Percentiles rank a stretch among this genome's conserved stretches.
These are phyloP conservation scores for Aspergillus viridinutans DNA, from an alignment of 2,329 filamentous ascomycete species.

Conservation along the genomic window DNA sequence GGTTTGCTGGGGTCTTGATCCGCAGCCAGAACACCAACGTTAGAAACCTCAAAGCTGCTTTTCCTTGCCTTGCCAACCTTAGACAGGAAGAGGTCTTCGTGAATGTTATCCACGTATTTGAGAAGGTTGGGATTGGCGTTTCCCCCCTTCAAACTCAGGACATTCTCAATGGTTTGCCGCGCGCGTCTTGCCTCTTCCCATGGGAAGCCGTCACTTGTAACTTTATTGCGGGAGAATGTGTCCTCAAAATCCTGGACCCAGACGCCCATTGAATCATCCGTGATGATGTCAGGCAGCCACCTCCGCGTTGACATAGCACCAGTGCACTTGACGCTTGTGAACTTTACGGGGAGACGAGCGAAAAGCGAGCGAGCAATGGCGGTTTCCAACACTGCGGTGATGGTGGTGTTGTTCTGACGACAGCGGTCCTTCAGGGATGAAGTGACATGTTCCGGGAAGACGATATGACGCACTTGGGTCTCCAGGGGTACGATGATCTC, in stretches of 20 bases:
- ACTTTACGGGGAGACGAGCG: slow-evolving; percentile 24
- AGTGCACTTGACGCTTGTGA: slow-evolving; percentile 26
- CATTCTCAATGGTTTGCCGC: slow-evolving; percentile 25
- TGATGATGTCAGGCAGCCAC: slow-evolving; percentile 33
- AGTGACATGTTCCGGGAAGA: slow-evolving; percentile 28
- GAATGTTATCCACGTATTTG: slow-evolving; percentile 38
- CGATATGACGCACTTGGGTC: slow-evolving; percentile 28
- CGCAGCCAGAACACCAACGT: slow-evolving; percentile 37
- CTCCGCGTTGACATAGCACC: slow-evolving; percentile 38
- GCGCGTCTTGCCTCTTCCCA: slow-evolving; percentile 33
- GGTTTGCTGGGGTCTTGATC: slow-evolving; percentile 12
- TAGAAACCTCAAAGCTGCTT: slow-evolving; percentile 44
- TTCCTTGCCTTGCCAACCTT: slow-evolving; percentile 38
- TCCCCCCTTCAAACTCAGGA: slow-evolving; percentile 24
- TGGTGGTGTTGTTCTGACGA: slow-evolving; percentile 36
- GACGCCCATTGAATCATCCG: slow-evolving; percentile 35
- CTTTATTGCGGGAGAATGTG: slow-evolving; percentile 19
- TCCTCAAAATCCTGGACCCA: slow-evolving; percentile 35
- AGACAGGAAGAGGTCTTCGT: slow-evolving; percentile 30
- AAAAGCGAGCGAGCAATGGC: slow-evolving; percentile 39
- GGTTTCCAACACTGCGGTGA: slow-evolving; percentile 40
- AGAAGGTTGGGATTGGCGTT: slow-evolving; percentile 37
- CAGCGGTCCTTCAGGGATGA: slow-evolving; percentile 28
- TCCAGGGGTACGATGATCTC: slow-evolving; percentile 20
- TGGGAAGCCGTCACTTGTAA: slow-evolving; percentile 20